Conservation (phyloP, 805 yeast species). For the Pichia californica region DNA sequence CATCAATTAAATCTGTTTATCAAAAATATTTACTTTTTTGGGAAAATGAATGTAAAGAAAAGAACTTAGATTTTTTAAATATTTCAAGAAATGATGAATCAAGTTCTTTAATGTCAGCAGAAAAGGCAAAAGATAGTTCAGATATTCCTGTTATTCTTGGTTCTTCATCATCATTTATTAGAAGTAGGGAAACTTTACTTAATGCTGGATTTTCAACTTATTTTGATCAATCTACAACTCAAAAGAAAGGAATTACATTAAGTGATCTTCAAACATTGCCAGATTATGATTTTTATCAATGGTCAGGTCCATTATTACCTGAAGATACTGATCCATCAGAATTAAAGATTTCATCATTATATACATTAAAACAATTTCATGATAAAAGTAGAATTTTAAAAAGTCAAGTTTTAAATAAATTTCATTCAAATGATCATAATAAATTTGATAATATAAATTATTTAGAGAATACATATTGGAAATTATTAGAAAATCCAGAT, state of each 20-base stretch:
- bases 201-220: slow-evolving; percentile 47
- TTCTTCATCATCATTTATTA: slow-evolving; percentile 37
- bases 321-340: slow-evolving; percentile 35
- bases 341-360: slow-evolving; percentile 41
- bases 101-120: slow-evolving; percentile 2
- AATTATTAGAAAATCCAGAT: slow-evolving; percentile 27
- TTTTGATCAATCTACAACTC: slow-evolving; percentile 42
- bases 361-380: slow-evolving; percentile 51
- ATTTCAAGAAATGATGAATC: slow-evolving; percentile 8
- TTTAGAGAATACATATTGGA: slow-evolving; percentile 41
- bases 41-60: slow-evolving; percentile 14
- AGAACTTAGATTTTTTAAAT: slow-evolving; percentile 8
- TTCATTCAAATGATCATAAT: slow-evolving; percentile 8
- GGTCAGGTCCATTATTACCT: slow-evolving; percentile 33
- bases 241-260: slow-evolving; percentile 33
- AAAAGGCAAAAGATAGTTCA: neutral
- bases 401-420: slow-evolving; percentile 20
- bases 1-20: slow-evolving; percentile 58
- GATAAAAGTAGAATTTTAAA: slow-evolving; percentile 45
- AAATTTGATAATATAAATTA: slow-evolving; percentile 14
- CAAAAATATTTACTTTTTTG: slow-evolving; percentile 34
- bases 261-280: slow-evolving; percentile 32
- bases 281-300: slow-evolving; percentile 35
- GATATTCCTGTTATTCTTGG: slow-evolving; percentile 38
- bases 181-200: slow-evolving; percentile 41